Conservation (phyloP, 2,329 filamentous ascomycete species). For the Penicillium sp. region DNA sequence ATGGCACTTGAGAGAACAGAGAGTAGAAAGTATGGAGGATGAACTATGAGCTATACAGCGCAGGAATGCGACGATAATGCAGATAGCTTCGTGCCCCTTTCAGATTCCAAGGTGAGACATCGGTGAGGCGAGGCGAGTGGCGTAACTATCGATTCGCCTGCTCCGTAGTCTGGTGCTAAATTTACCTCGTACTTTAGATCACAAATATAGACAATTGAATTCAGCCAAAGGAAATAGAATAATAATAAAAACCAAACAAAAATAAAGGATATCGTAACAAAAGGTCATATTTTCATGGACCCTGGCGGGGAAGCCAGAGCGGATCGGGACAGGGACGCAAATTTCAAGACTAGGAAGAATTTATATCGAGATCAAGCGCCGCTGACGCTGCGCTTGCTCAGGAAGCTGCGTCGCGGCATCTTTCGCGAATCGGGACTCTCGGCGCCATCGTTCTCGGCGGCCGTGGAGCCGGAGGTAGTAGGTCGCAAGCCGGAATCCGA, state of each 20-base stretch:
- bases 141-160: not conserved
- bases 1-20: too few relatives aligned
- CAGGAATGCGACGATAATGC: not conserved
- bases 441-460: slow-evolving; percentile 22
- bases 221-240: not conserved
- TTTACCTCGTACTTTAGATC: not conserved
- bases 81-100: not conserved
- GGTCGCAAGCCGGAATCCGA: slow-evolving; percentile 48
- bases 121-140: not conserved
- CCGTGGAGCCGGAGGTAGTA: slow-evolving; percentile 38
- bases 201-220: not conserved
- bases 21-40: too few relatives aligned
- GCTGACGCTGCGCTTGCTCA: slow-evolving; percentile 47
- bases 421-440: slow-evolving; percentile 47
- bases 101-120: not conserved
- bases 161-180: not conserved
- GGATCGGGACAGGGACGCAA: not conserved
- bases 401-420: slow-evolving; percentile 47
- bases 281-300: slow-evolving; percentile 10
- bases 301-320: not conserved
- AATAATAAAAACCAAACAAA: not conserved
- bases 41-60: too few relatives aligned
- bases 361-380: slow-evolving; percentile 23
- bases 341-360: too few relatives aligned
- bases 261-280: not conserved